Conservation (phyloP, 805 yeast species). For the fission yeast (Schizosaccharomyces pombe) region DNA sequence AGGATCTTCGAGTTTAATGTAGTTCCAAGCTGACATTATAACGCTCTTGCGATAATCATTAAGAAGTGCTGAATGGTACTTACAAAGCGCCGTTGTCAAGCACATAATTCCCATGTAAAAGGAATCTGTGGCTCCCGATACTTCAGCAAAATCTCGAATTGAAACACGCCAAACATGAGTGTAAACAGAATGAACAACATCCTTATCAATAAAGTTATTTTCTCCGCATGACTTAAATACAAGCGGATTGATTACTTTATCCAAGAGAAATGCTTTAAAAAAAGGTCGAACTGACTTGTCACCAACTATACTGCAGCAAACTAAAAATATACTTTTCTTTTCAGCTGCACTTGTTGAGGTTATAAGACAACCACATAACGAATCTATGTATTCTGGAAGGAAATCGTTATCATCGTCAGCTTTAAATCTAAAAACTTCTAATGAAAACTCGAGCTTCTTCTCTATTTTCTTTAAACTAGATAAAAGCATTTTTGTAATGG, state of each 20-base stretch:
- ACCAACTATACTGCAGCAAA: not conserved
- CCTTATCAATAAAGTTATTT: constrained; percentile 19
- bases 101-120: constrained; percentile 60
- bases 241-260: not conserved
- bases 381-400: not conserved
- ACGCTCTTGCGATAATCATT: constrained; percentile 53
- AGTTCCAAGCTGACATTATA: constrained; percentile 85
- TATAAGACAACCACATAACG: not conserved
- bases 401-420: not conserved
- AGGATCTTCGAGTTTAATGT: constrained; percentile 67
- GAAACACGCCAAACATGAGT: constrained; percentile 49
- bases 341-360: not conserved
- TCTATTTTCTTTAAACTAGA: not conserved
- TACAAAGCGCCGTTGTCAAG: constrained; percentile 51
- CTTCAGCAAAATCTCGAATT: constrained; percentile 8
- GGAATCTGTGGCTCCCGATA: constrained; percentile 30
- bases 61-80: constrained; percentile 37
- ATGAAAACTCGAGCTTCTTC: not conserved
- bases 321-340: not conserved
- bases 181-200: constrained; percentile 45
- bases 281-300: not conserved
- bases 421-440: not conserved
- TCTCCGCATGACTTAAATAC: not conserved
- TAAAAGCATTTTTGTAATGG: not conserved
- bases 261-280: not conserved